Evolutionary conservation across 208 protist genomes (phyloP), one percentile per base, ranked within the genome.

Genomic region (Tritrichomonas musculus): DNA sequence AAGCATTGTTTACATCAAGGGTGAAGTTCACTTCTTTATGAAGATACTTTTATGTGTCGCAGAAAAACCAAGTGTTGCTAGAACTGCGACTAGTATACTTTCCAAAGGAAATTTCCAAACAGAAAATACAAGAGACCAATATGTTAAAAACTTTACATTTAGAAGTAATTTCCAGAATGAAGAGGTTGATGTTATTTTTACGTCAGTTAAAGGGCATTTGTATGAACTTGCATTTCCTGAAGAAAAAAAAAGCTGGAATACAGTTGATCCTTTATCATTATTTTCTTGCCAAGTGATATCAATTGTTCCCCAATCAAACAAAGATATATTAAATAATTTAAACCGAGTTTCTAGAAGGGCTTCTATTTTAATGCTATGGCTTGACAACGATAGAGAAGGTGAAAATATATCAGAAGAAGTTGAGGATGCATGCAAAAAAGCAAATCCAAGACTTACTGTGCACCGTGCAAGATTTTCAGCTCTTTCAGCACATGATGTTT

Each of bases 161-260:
- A 2, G 11, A 8, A 13, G n/a, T 8, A 49, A 50, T n/a, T 73
- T 93, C 27, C 64, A 93, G 33, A 20, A 25, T 50, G 11, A 72
- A 73, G n/a, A 65, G 36, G 39, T 53, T 36, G 30, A 95, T 94
- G 98, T 99, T 97, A 93, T 97, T 36, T 96, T 99, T 33, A 99
- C 98, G 22, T 98, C 98, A 36, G 98, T 99, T 13, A 94, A 95
- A 0, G 98, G 98, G 4, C 98, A 99, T 95, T 92, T 99, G 25
- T 98, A 98, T 96, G 96, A 97, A 57, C 93, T 96, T 13, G 97
- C 99, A 92, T 98, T 98, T 93, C 33, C 44, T 41, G 47, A 65
- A 33, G 0, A 41, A 44, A 94, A 97, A 44, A 96, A 95, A 55
- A 96, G 94, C 65, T 99, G 98, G 98, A 5, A 94, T 20, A 93